phyloP scores from a whole-genome alignment of 2,329 filamentous ascomycete species.

The Ophiostoma piceae region DNA sequence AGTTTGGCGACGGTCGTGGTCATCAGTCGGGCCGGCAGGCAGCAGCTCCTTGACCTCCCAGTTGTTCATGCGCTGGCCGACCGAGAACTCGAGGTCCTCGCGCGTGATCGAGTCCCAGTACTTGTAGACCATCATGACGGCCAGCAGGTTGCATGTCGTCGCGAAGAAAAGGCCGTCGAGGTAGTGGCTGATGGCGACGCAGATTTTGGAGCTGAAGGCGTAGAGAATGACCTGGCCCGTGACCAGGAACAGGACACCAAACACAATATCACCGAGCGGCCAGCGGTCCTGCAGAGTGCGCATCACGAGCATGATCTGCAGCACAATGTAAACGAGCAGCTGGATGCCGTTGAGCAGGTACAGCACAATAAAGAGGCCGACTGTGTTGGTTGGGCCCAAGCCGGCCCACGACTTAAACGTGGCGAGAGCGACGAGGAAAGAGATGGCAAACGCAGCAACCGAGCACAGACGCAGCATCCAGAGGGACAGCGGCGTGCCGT shows the following conservation, averaged over 20 bases:
- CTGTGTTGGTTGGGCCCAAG: constrained; percentile 74
- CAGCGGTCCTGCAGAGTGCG: constrained; percentile 92
- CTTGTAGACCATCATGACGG: constrained; percentile 99
- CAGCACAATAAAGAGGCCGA: constrained; percentile 84
- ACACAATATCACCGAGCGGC: constrained; percentile 86
- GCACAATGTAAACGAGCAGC: constrained; percentile 75
- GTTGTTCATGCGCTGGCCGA: constrained; percentile 90
- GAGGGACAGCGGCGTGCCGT: constrained; percentile 86
- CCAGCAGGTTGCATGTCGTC: constrained; percentile 86
- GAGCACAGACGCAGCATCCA: constrained; percentile 85
- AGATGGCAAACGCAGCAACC: constrained; percentile 74
- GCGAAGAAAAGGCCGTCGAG: constrained; percentile 92
- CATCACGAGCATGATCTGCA: constrained; percentile 83
- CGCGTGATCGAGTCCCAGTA: constrained; percentile 99
- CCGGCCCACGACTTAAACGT: constrained; percentile 93
- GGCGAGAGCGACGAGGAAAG: constrained; percentile 78
- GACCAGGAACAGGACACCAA: constrained; percentile 87
- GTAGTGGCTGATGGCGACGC: constrained; percentile 80
- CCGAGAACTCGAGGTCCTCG: constrained; percentile 96
- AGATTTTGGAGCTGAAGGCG: constrained; percentile 80
- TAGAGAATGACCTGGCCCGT: constrained; percentile 90
- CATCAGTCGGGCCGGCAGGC: constrained; percentile 46
- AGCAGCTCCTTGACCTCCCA: constrained; percentile 96
- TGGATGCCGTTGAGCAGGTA: constrained; percentile 88
- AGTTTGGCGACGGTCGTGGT: constrained; percentile 63